phyloP scores from a whole-genome alignment of 768 basidiomycete genomes.

The Russula brevipes region DNA sequence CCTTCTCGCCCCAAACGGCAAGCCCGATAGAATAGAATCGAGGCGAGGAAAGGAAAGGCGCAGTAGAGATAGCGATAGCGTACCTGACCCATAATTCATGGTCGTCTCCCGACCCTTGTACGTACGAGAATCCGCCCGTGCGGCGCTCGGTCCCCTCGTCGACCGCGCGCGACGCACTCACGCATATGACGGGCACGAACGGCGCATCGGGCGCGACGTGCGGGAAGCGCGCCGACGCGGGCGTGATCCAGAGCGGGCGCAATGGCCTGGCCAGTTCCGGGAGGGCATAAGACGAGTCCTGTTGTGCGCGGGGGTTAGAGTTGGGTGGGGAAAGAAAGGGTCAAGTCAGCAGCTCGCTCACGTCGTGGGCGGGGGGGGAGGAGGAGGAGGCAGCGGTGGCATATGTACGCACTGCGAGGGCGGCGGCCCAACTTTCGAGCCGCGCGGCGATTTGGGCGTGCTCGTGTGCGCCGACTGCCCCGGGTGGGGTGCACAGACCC shows the following conservation, averaged over 20 bases:
- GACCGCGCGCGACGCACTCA: conserved; percentile 78
- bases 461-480: conserved; percentile 66
- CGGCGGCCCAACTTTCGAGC: conserved; percentile 61
- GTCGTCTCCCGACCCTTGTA: conserved; percentile 94
- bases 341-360: no score
- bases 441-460: conserved; percentile 66
- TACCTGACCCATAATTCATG: conserved; percentile 87
- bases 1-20: no score
- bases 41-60: no score
- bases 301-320: not conserved
- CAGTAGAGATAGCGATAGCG: conserved; percentile 16
- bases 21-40: no score
- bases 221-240: conserved; percentile 53
- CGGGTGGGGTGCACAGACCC: conserved; percentile 63
- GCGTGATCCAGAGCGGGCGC: conserved; percentile 85
- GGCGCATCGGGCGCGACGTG: conserved; percentile 29
- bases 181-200: conserved; percentile 72
- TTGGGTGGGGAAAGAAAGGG: no score
- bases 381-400: not conserved
- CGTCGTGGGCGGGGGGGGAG: not conserved
- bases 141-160: conserved; percentile 57
- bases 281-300: conserved; percentile 71
- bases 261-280: conserved; percentile 60
- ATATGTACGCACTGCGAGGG: conserved; percentile 53
- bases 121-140: conserved; percentile 69